Evolutionary conservation across 768 basidiomycete species (phyloP), one percentile per base, ranked within the genome.

Genomic region (Hirschioporus abietinus): DNA sequence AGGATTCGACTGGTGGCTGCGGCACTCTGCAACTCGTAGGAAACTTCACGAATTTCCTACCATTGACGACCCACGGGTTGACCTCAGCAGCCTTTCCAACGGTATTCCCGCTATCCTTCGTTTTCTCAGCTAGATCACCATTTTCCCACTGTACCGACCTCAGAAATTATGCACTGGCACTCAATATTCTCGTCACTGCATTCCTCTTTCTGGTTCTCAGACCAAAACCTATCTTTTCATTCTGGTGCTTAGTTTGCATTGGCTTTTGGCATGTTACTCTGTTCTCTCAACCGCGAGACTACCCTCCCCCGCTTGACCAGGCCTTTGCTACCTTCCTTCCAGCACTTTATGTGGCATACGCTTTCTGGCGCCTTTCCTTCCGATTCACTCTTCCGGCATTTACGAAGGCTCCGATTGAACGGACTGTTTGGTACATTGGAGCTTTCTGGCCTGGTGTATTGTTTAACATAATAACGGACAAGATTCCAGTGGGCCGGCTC

Each of bases 221-320:
- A 18, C 91, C 91, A 1, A 86, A 80, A 71, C 81, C 89, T 1
- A 82, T 92, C 68, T 78, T 92, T 35, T 75, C 86, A 1, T 92
- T 82, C 75, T 92, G 90, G 89, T 88, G 83, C 71, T 79, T 92
- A n/a, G 86, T 91, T 7, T 91, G 86, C 78, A 90, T 92, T 60
- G 90, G 92, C 1, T 95, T 86, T 74, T 95, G 93, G 93, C 92
- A 95, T 70, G 80, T 93, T 65, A 79, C 85, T 0, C 83, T 95
- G 57, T 93, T 93, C 71, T 90, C 90, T 9, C 89, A 94, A 71
- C 89, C 90, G 7, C 84, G 78, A 60, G 81, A 80, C 0, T 81
- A 81, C 7, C 89, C 91, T 36, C 92, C 94, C 6, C 82, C 83
- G 27, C 76, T 95, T 66, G 86, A 89, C 65, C 78, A 80, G n/a